Conservation (phyloP, 1,139 yeast species). For the Pichia sp. region DNA sequence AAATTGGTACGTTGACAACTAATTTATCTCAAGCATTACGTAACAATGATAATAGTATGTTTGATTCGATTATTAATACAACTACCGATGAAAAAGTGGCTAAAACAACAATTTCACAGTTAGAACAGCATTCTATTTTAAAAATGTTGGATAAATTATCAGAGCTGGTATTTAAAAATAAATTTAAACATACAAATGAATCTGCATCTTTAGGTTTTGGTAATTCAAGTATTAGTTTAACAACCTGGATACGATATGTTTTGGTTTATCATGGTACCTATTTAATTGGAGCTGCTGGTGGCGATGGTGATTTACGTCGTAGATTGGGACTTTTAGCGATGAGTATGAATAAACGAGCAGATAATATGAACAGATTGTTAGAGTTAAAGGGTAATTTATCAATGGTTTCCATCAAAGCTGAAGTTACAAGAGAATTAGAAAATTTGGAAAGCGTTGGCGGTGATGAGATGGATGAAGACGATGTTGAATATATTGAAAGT, state of each 20-base stretch:
- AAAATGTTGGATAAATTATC: conserved; percentile 73
- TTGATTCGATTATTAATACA: conserved; percentile 72
- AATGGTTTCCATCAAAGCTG: conserved; percentile 62
- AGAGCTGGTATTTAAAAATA: conserved; percentile 64
- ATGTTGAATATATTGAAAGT: conserved; percentile 33
- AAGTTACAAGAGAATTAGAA: conserved; percentile 53
- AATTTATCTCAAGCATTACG: conserved; percentile 65
- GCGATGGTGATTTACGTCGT: conserved; percentile 29
- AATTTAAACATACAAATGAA: conserved; percentile 40
- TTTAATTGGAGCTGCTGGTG: conserved; percentile 24
- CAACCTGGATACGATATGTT: conserved; percentile 91
- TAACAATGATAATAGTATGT: conserved; percentile 61
- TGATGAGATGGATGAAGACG: conserved; percentile 34
- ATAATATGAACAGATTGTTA: conserved; percentile 68
- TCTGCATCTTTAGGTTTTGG: conserved; percentile 29
- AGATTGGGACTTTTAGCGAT: conserved; percentile 74
- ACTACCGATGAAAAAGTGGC: conserved; percentile 71
- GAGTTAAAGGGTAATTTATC: conserved; percentile 78
- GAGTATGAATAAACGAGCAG: conserved; percentile 66
- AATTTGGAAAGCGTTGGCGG: conserved; percentile 13
- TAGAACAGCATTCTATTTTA: conserved; percentile 59
- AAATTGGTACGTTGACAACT: conserved; percentile 60
- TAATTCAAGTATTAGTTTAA: conserved; percentile 32
- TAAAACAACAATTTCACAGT: conserved; percentile 26
- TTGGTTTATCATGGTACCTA: conserved; percentile 87